These are phyloP conservation scores for Quercus tomentella DNA, from an alignment of 331 rosid genomes.

Conservation along the genomic window DNA sequence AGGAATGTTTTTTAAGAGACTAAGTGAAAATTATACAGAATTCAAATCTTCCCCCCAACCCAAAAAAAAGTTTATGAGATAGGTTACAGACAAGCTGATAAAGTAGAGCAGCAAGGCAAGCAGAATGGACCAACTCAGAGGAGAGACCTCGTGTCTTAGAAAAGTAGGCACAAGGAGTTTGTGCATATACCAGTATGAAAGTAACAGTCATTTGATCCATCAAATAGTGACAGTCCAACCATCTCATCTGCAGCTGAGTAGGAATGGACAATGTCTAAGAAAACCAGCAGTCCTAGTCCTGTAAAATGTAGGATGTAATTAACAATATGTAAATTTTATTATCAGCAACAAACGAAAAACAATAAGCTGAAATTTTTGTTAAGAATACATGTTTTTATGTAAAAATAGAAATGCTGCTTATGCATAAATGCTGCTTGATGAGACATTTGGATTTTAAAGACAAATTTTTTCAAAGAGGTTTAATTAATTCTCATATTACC, in stretches of 20 bases:
- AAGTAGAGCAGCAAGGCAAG: neutral
- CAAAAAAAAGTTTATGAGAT: slow-evolving; percentile 2
- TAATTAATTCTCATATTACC: neutral
- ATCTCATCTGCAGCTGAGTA: slow-evolving; percentile 97
- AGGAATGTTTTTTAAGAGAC: neutral
- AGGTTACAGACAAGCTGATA: slow-evolving; percentile 5
- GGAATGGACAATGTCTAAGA: slow-evolving; percentile 93
- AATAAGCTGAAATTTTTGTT: slow-evolving; percentile 3
- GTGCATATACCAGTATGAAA: slow-evolving; percentile 75
- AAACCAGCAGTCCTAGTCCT: slow-evolving; percentile 84
- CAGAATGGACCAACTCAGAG: slow-evolving; percentile 7
- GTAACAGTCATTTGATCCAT: slow-evolving; percentile 93
- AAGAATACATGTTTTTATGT: neutral
- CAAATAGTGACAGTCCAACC: slow-evolving; percentile 89
- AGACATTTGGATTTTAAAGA: neutral
- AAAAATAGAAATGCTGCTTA: neutral
- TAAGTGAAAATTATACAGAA: neutral
- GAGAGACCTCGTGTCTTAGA: neutral
- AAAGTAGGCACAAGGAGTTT: slow-evolving; percentile 3
- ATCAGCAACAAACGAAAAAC: neutral
- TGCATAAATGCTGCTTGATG: neutral
- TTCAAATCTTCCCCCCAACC: neutral
- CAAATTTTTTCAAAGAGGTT: neutral
- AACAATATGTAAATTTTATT: slow-evolving; percentile 8
- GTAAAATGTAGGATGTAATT: slow-evolving; percentile 26